Evolutionary conservation across 148 eudicot species (phyloP), one percentile per base, ranked within the genome.

Genomic region (Nepenthes mirabilis): DNA sequence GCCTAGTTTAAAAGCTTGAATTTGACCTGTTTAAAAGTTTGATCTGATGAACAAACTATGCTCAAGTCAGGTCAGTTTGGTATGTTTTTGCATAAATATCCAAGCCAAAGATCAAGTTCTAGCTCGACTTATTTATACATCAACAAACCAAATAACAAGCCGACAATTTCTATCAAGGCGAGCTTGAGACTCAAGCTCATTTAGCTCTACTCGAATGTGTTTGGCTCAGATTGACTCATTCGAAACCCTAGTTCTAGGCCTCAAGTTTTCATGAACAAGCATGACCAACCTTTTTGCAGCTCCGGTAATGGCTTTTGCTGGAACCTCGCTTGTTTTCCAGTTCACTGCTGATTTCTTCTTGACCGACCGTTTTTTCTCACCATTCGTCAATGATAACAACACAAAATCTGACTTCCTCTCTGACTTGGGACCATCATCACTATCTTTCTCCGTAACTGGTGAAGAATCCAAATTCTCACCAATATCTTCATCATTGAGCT

Each of bases 211-310:
- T 3, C 8, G 8, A 8, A 40, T 40, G 8, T 8, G 45, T 8
- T 3, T 40, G 45, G 45, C 6, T 8, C 4, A 40, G 45, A 8
- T 40, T 40, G 45, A 40, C 4, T 40, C 45, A 40, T 40, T 40
- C 8, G 1, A 4, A 40, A 8, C 45, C 45, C 13, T 2, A 5
- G 52, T 49, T 49, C 11, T 49, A 49, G 14, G 11, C 52, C 52
- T 10, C 14, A 2, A 49, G 52, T 49, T 49, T 49, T 10, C 2
- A 11, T 11, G 52, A 12, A 11, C 52, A 49, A 10, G 3, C 1
- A 49, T 2, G 67, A 58, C 62, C 59, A 52, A 85, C 87, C 80
- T 88, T 47, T 84, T 76, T 57, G 83, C 85, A 71, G 96, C 81
- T 72, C 91, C 89, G 4, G 88, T 89, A 50, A 88, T 71, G 50